A percentile compares a stretch with the other conserved stretches of the same genome.
Conservation (phyloP, 164 flowering plant genomes). For the Platanus orientalis region DNA sequence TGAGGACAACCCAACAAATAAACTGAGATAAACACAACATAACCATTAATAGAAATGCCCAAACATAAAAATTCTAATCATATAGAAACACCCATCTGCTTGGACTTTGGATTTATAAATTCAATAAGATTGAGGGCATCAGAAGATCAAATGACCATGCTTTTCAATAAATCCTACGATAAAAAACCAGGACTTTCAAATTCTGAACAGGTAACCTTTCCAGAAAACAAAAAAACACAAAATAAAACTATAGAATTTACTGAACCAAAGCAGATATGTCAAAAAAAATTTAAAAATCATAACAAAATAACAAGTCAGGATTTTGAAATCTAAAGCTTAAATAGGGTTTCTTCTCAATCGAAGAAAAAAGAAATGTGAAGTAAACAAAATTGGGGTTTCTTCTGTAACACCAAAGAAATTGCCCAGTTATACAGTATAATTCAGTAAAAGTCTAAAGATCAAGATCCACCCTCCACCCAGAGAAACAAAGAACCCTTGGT, state of each 20-base stretch:
- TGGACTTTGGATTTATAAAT: no score
- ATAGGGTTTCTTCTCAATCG: background rate
- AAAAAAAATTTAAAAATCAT: background rate
- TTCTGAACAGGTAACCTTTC: background rate
- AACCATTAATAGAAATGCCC: background rate
- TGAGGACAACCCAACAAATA: conserved; percentile 18
- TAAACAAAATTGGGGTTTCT: background rate
- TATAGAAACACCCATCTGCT: no score
- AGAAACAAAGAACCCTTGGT: background rate
- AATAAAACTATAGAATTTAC: background rate
- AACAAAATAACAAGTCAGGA: background rate
- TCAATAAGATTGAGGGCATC: background rate
- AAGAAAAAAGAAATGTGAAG: background rate
- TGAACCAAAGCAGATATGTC: background rate
- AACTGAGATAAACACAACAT: background rate
- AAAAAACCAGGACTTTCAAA: background rate
- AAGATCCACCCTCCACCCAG: background rate
- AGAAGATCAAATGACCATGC: no score
- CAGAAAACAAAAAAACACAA: background rate
- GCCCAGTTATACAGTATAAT: background rate
- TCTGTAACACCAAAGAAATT: background rate
- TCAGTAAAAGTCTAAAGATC: background rate
- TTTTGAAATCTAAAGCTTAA: background rate
- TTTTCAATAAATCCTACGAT: no score
- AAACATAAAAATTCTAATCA: background rate